Conservation (phyloP, 2,329 filamentous ascomycete species). For the Dothideomycetes sp. region DNA sequence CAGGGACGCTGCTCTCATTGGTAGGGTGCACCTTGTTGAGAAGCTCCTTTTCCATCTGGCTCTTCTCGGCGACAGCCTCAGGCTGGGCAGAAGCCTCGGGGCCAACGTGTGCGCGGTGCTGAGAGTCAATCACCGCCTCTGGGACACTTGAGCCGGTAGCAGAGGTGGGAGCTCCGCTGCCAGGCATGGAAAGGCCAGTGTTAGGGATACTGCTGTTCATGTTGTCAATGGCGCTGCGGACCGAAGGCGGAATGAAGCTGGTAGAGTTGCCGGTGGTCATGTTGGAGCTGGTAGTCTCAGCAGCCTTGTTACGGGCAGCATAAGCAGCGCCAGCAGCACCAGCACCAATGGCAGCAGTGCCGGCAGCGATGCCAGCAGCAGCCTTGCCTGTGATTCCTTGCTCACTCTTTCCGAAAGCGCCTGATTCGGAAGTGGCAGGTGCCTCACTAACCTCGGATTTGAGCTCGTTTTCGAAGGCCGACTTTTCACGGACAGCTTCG, state of each 20-base stretch:
- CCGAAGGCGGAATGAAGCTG: slow-evolving; percentile 21
- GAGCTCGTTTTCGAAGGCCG: slow-evolving; percentile 59
- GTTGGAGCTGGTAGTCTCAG: slow-evolving; percentile 33
- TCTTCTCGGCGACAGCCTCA: slow-evolving; percentile 65
- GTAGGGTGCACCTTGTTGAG: slow-evolving; percentile 47
- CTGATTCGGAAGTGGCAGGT: slow-evolving; percentile 18
- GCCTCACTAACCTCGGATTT: slow-evolving; percentile 47
- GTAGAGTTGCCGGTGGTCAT: slow-evolving; percentile 40
- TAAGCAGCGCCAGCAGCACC: slow-evolving; percentile 29
- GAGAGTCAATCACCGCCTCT: slow-evolving; percentile 22
- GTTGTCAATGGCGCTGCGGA: slow-evolving; percentile 39
- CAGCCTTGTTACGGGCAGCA: slow-evolving; percentile 24
- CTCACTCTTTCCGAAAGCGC: slow-evolving; percentile 30
- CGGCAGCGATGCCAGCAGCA: slow-evolving; percentile 37
- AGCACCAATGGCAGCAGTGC: slow-evolving; percentile 32
- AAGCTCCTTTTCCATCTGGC: slow-evolving; percentile 63
- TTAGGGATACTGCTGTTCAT: slow-evolving; percentile 21
- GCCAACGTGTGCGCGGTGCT: slow-evolving; percentile 44
- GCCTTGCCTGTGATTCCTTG: slow-evolving; percentile 24
- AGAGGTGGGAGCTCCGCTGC: slow-evolving; percentile 20
- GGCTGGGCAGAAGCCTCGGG: slow-evolving; percentile 65
- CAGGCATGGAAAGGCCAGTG: slow-evolving; percentile 20
- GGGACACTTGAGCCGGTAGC: slow-evolving; percentile 18
- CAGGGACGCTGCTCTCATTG: slow-evolving; percentile 36
- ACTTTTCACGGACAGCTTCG: slow-evolving; percentile 38